These are phyloP conservation scores for Rheum nobile DNA, from an alignment of 148 eudicot species.

Conservation along the genomic window DNA sequence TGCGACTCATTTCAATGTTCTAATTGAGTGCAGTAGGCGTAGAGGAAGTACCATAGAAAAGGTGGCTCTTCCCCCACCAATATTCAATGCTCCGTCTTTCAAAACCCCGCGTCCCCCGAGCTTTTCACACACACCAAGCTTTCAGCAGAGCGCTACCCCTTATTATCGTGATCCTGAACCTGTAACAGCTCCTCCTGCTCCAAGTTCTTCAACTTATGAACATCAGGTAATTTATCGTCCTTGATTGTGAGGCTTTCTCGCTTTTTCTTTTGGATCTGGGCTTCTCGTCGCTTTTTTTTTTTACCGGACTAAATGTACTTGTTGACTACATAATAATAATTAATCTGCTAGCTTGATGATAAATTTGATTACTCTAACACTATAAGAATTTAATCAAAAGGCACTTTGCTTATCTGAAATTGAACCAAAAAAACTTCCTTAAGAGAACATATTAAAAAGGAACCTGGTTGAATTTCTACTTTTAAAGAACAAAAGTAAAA, in stretches of 20 bases:
- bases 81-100: conserved; percentile 28
- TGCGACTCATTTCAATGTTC: conserved; percentile 7
- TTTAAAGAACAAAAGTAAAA: background rate
- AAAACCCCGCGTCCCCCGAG: conserved; percentile 23
- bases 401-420: background rate
- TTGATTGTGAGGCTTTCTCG: background rate
- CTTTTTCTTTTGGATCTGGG: no score
- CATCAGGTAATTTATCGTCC: conserved; percentile 24
- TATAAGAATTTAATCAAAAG: background rate
- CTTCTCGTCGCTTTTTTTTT: background rate
- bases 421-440: background rate
- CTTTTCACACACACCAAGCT: conserved; percentile 15
- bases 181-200: conserved; percentile 23
- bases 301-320: background rate
- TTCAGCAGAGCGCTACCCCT: conserved; percentile 24
- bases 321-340: background rate
- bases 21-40: conserved; percentile 33
- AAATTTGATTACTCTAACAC: background rate
- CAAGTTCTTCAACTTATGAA: conserved; percentile 21
- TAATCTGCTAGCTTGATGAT: background rate
- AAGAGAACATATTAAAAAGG: background rate
- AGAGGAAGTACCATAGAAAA: conserved; percentile 48
- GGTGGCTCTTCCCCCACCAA: conserved; percentile 71
- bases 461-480: background rate
- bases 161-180: conserved; percentile 21